Conservation (phyloP, 495 filamentous ascomycete species). For the Darksidea phi region DNA sequence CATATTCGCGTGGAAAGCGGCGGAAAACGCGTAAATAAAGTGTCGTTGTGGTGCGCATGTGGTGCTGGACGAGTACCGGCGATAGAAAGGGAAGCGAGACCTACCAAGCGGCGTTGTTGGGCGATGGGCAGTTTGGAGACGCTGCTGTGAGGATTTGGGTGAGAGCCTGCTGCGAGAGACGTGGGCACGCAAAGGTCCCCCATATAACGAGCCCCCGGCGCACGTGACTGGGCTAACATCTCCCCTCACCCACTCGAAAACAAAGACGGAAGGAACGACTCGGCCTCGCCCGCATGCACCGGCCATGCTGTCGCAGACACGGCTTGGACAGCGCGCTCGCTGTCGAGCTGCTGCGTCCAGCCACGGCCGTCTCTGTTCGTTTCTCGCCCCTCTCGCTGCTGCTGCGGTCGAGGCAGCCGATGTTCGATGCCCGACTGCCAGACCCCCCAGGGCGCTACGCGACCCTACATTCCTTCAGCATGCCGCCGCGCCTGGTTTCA, state of each 20-base stretch:
- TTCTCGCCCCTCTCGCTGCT: too few relatives aligned
- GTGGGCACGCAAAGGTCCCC: background rate
- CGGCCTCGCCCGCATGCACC: too few relatives aligned
- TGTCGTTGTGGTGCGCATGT: background rate
- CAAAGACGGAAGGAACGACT: too few relatives aligned
- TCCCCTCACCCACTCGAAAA: too few relatives aligned
- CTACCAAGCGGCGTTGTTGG: background rate
- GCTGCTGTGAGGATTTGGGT: background rate
- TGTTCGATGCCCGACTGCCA: too few relatives aligned
- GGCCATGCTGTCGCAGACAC: too few relatives aligned
- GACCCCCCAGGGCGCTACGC: too few relatives aligned
- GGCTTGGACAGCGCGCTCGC: too few relatives aligned
- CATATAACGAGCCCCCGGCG: background rate
- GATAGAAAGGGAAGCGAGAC: background rate
- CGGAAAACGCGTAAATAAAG: conserved; percentile 1
- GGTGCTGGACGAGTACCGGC: background rate
- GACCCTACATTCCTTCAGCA: too few relatives aligned
- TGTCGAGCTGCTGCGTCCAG: too few relatives aligned
- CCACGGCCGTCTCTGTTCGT: too few relatives aligned
- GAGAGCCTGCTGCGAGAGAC: background rate
- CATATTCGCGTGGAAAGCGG: background rate
- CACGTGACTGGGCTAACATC: background rate
- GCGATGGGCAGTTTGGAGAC: background rate
- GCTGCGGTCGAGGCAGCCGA: too few relatives aligned
- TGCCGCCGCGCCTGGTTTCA: conserved; percentile 17